Base-by-base conservation (phyloP, 2,329 filamentous ascomycete species). In the Aureobasidium sp. region DNA sequence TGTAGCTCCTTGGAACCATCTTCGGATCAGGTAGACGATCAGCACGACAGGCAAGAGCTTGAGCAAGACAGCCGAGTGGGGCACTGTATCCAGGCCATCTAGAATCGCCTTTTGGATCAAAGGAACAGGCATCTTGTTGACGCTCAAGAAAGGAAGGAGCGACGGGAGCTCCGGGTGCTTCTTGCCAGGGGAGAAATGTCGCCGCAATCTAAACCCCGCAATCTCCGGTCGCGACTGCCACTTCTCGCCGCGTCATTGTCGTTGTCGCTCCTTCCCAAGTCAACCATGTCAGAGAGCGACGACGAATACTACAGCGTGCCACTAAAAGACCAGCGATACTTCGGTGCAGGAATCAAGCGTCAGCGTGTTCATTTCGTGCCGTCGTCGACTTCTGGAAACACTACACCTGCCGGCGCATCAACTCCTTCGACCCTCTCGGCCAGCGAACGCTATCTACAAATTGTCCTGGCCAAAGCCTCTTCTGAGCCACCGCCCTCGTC, bases 1-100 rank as follows among this genome's bases (percentile, higher is more conserved):
- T 67, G 76, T 78, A 13, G 87, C 83, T 67, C 94, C 95, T 66
- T 85, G 84, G 70, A 87, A 89, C 78, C 88, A 96, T 70, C 80
- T 80, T 79, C 97, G 97, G 66, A 87, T 70, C 61, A 82, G 70
- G 63, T 78, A 80, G 29, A 89, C 66, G 9, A 84, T 62, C 17
- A 76, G 72, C 41, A 86, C 67, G 70, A 78, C 81, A 65, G 80
- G 79, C 32, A 79, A 67, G n/a, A 79, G 67, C 67, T 82, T 83
- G 62, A 87, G 68, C 34, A 72, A 48, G 5, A 71, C 65, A 64
- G 68, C 70, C 44, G 72, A 47, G 58, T 67, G 71, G 20, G 73
- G 71, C 26, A 82, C 70, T 5, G 79, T 76, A 69, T 79, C 79
- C 61, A 80, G 75, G 64, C 86, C 86, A 70, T 85, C 78, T 59